A percentile compares a stretch with the other conserved stretches of the same genome.
These are phyloP conservation scores for Psilocybe mexicana DNA, from an alignment of 1,284 basidiomycete genomes.

Conservation along the genomic window DNA sequence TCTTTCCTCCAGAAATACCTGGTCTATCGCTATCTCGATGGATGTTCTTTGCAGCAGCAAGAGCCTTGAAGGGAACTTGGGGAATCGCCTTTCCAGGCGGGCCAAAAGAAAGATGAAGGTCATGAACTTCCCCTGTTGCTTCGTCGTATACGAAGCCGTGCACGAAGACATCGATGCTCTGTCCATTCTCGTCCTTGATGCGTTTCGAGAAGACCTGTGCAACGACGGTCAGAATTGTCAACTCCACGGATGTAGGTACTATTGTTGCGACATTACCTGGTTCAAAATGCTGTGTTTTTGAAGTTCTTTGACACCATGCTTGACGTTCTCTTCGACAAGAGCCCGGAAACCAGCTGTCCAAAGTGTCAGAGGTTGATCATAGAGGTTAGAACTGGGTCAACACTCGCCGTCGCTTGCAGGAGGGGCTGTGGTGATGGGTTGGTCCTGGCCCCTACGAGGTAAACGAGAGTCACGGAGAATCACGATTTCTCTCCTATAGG, in stretches of 20 bases:
- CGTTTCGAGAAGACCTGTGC: constrained; percentile 21
- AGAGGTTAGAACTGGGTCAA: background rate
- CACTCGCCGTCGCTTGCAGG: constrained; percentile 24
- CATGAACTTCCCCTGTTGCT: constrained; percentile 31
- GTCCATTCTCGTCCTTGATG: constrained; percentile 13
- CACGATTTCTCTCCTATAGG: constrained; percentile 26
- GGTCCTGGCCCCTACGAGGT: constrained; percentile 26
- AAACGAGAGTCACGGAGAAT: constrained; percentile 30
- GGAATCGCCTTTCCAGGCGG: constrained; percentile 34
- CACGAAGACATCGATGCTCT: constrained; percentile 31
- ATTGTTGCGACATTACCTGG: constrained; percentile 15
- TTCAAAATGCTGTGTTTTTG: constrained; percentile 26
- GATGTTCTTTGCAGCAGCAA: constrained; percentile 27
- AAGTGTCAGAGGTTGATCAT: background rate
- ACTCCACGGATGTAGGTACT: background rate
- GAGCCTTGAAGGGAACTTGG: constrained; percentile 29
- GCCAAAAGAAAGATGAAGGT: constrained; percentile 36
- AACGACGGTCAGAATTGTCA: background rate
- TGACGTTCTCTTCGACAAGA: constrained; percentile 40
- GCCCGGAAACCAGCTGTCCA: constrained; percentile 33
- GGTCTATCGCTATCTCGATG: constrained; percentile 21
- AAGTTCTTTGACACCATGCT: constrained; percentile 30
- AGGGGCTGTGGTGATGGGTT: constrained; percentile 23
- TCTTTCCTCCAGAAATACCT: constrained; percentile 27
- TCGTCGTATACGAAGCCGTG: constrained; percentile 37